Conservation (phyloP, 2,329 filamentous ascomycete genomes). For the Aspergillus transmontanensis region DNA sequence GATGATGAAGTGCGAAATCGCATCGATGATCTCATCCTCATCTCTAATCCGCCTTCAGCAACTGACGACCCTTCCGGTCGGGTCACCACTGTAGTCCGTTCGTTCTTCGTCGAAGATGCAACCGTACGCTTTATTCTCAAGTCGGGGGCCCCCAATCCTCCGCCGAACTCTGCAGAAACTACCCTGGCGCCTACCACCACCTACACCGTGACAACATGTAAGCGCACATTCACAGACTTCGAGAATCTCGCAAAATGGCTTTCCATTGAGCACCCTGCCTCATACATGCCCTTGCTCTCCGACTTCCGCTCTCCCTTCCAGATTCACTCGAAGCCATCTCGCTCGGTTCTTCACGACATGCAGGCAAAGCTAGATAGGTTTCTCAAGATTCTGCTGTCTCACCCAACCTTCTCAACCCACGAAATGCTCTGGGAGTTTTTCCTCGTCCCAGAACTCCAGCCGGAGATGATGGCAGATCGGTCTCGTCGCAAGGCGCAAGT, state of each 20-base stretch:
- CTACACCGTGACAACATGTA: conserved; percentile 86
- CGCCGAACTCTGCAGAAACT: conserved; percentile 39
- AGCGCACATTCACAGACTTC: conserved; percentile 84
- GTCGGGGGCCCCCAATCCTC: conserved; percentile 73
- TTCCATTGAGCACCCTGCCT: conserved; percentile 86
- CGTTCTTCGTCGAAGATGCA: conserved; percentile 96
- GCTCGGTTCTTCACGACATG: conserved; percentile 82
- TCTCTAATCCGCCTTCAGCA: conserved; percentile 62
- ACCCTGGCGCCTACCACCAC: conserved; percentile 68
- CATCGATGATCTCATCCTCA: conserved; percentile 89
- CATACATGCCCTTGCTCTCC: conserved; percentile 82
- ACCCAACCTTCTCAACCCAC: conserved; percentile 92
- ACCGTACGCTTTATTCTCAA: conserved; percentile 92
- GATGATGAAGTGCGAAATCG: conserved; percentile 96
- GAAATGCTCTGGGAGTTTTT: conserved; percentile 99
- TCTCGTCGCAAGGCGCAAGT: conserved; percentile 84
- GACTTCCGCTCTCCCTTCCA: conserved; percentile 86
- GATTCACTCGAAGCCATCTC: conserved; percentile 86
- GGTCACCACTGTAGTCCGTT: conserved; percentile 89
- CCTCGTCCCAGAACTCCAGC: conserved; percentile 88
- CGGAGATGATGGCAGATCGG: conserved; percentile 85
- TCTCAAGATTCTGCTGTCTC: conserved; percentile 78
- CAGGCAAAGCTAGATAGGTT: conserved; percentile 87
- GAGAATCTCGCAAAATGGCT: conserved; percentile 85
- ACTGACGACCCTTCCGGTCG: conserved; percentile 70